Evolutionary conservation across 2,329 filamentous ascomycete species (phyloP).

Genomic region (Pseudovirgaria hyperparasitica): DNA sequence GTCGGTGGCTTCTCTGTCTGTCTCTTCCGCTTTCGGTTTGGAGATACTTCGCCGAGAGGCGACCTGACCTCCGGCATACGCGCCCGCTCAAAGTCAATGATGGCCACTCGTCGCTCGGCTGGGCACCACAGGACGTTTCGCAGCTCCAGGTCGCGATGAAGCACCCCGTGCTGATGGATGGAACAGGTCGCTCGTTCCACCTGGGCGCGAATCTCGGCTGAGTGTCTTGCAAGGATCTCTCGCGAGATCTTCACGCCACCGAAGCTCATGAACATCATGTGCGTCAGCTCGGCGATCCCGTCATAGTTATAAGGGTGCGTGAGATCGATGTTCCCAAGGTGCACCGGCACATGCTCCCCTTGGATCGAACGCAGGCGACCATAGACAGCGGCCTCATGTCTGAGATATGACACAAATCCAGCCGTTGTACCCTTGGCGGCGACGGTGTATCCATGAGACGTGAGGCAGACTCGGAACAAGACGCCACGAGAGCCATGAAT

Average conservation of each 20-base stretch:
- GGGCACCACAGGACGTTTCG: conserved; percentile 11
- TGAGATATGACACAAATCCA: conserved; percentile 1
- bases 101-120: conserved; percentile 7
- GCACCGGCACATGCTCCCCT: conserved; percentile 7
- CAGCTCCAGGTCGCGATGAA: conserved; percentile 10
- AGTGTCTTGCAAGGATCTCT: not conserved
- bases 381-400: conserved; percentile 5
- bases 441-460: conserved; percentile 31
- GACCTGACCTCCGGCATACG: conserved; percentile 4
- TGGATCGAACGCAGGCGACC: conserved; percentile 3
- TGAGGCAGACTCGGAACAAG: conserved; percentile 30
- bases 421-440: conserved; percentile 24
- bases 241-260: conserved; percentile 2
- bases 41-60: conserved; percentile 2
- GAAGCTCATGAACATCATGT: conserved; percentile 5
- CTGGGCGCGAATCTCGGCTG: not conserved
- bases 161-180: conserved; percentile 6
- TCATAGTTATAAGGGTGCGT: conserved; percentile 3
- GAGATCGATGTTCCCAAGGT: conserved; percentile 4
- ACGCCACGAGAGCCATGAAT: conserved; percentile 21
- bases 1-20: too few species aligned
- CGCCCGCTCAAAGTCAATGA: conserved; percentile 13
- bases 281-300: conserved; percentile 2
- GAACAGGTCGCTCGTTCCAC: conserved; percentile 1
- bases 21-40: conserved; percentile 7